Percentiles rank a stretch among this genome's conserved stretches.
Conservation (phyloP, 2,329 filamentous ascomycete genomes). For the Diaporthe caulivora region DNA sequence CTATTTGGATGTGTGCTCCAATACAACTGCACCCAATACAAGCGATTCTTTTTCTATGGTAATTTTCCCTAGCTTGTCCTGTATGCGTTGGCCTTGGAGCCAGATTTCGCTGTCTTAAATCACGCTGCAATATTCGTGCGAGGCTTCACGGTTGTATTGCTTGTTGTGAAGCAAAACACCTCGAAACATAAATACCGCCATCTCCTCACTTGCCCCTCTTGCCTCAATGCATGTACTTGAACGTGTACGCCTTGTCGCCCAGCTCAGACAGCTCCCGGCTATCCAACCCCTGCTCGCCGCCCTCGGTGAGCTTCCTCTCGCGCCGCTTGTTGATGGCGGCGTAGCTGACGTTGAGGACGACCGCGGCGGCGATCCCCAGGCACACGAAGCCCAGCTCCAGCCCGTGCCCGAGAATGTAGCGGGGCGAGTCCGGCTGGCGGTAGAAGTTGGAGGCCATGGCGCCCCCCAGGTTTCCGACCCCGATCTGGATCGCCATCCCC, state of each 20-base stretch:
- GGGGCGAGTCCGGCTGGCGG: constrained; percentile 61
- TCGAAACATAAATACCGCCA: neutral
- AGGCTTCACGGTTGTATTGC: neutral
- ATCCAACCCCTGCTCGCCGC: constrained; percentile 55
- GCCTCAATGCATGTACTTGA: constrained; percentile 68
- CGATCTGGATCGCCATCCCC: constrained; percentile 75
- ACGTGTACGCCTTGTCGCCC: constrained; percentile 73
- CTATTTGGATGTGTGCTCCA: neutral
- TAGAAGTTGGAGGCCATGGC: constrained; percentile 83
- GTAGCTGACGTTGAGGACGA: constrained; percentile 64
- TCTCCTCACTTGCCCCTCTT: neutral
- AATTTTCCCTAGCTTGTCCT: neutral
- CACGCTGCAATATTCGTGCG: neutral
- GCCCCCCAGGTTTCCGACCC: constrained; percentile 69
- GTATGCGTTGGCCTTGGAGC: neutral
- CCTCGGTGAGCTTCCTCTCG: constrained; percentile 56
- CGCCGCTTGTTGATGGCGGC: constrained; percentile 69
- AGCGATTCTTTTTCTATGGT: neutral
- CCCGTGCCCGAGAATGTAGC: constrained; percentile 58
- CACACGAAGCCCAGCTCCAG: constrained; percentile 64
- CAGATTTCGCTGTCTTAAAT: neutral
- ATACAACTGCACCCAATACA: neutral
- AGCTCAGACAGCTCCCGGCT: constrained; percentile 66
- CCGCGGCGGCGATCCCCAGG: constrained; percentile 58
- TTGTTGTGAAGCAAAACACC: neutral